phyloP scores from a whole-genome alignment of 768 basidiomycete species.

The Cyclocybe aegerita region DNA sequence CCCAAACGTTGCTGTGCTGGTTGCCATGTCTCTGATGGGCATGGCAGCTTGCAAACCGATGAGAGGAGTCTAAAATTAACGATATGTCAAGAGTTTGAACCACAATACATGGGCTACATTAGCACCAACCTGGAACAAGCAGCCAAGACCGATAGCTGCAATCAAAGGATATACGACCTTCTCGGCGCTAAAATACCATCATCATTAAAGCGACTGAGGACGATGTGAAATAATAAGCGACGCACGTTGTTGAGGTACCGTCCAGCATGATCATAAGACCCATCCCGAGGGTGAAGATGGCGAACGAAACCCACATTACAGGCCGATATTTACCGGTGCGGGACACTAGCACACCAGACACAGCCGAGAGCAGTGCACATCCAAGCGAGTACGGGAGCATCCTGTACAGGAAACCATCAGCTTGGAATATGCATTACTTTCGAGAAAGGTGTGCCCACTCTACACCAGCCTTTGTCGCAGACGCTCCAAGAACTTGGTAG shows the following conservation, averaged over 20 bases:
- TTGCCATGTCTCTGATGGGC: conserved; percentile 87
- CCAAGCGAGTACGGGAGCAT: conserved; percentile 78
- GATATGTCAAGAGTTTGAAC: background rate
- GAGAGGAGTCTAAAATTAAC: conserved; percentile 50
- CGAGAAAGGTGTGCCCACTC: conserved; percentile 37
- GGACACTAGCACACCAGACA: conserved; percentile 58
- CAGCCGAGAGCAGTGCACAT: conserved; percentile 48
- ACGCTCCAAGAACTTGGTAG: conserved; percentile 76
- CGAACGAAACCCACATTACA: conserved; percentile 63
- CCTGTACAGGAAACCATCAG: conserved; percentile 28
- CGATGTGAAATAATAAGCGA: conserved; percentile 5
- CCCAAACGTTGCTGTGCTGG: conserved; percentile 67
- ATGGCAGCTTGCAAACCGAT: conserved; percentile 83
- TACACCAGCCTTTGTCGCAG: conserved; percentile 69
- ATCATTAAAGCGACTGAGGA: conserved; percentile 1
- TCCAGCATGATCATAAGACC: conserved; percentile 75
- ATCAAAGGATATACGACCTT: conserved; percentile 67
- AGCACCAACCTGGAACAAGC: conserved; percentile 54
- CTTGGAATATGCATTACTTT: background rate
- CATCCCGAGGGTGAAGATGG: conserved; percentile 57
- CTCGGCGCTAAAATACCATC: conserved; percentile 42
- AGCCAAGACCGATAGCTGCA: conserved; percentile 64
- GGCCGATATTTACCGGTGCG: conserved; percentile 57
- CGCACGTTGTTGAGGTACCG: conserved; percentile 51
- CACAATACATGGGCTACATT: conserved; percentile 2